Evolutionary conservation across 306 rosid genomes (phyloP).

Genomic region (Oemleria cerasiformis): DNA sequence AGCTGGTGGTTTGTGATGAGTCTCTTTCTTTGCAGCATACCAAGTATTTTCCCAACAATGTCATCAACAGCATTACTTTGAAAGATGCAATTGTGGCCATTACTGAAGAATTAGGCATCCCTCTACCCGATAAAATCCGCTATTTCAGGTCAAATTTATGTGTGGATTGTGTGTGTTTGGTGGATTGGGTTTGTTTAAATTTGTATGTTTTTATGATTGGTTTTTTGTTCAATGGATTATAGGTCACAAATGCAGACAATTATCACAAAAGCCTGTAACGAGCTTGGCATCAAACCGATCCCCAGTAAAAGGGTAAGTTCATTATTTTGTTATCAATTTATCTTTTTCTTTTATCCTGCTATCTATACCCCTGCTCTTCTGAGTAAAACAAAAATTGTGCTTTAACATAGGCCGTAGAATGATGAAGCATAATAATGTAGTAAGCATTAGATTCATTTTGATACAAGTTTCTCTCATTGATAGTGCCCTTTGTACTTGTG

Average conservation of each 20-base stretch:
- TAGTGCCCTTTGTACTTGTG: no score
- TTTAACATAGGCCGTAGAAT: no score
- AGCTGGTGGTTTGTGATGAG: conserved; percentile 79
- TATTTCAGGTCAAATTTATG: conserved; percentile 61
- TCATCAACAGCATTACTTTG: conserved; percentile 81
- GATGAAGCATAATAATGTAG: no score
- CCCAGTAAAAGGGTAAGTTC: conserved; percentile 91
- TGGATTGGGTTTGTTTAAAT: background rate
- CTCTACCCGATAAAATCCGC: conserved; percentile 75
- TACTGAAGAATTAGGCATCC: conserved; percentile 59
- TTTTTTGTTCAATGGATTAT: conserved; percentile 32
- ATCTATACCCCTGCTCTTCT: no score
- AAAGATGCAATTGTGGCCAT: conserved; percentile 67
- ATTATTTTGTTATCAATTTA: conserved; percentile 9
- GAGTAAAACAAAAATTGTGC: no score
- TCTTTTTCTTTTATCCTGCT: no score
- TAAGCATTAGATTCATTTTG: no score
- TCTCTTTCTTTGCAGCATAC: conserved; percentile 80
- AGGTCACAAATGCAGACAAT: conserved; percentile 99
- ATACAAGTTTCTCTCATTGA: no score
- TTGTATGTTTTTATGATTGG: background rate
- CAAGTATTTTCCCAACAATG: conserved; percentile 88
- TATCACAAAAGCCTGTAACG: conserved; percentile 81
- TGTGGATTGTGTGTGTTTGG: background rate
- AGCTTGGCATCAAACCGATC: conserved; percentile 74